phyloP scores from a whole-genome alignment of 306 rosid species.

The Astragalus glycyphyllos region DNA sequence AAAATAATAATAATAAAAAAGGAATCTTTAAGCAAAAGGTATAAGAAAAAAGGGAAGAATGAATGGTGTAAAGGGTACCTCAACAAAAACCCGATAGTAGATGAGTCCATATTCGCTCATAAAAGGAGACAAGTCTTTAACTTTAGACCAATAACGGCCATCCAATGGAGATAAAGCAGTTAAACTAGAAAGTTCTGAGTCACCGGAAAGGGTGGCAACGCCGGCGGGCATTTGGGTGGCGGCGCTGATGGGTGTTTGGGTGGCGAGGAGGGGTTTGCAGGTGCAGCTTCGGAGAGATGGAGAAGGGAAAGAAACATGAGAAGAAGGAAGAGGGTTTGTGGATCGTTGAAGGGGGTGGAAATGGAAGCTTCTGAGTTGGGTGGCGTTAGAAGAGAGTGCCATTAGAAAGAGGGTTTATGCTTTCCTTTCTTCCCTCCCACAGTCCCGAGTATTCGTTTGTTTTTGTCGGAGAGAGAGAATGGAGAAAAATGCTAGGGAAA shows the following conservation, averaged over 20 bases:
- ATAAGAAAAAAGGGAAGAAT: neutral
- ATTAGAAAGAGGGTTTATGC: no score
- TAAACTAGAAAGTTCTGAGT: constrained; percentile 56
- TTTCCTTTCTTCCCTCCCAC: no score
- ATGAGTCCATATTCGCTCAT: constrained; percentile 70
- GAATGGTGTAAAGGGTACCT: constrained; percentile 47
- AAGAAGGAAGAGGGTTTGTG: neutral
- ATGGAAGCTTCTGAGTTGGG: constrained; percentile 30
- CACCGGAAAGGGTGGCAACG: constrained; percentile 30
- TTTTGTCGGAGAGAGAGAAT: no score
- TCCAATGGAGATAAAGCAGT: constrained; percentile 80
- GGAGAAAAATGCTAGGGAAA: no score
- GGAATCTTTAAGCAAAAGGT: constrained; percentile 16
- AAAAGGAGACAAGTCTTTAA: constrained; percentile 65
- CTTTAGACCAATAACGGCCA: constrained; percentile 73
- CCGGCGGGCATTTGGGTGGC: constrained; percentile 1
- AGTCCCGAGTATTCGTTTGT: no score
- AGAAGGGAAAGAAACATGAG: constrained; percentile 26
- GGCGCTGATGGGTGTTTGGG: constrained; percentile 14
- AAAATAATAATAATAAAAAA: neutral
- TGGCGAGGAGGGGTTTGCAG: constrained; percentile 40
- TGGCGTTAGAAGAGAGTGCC: constrained; percentile 38
- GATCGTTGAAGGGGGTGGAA: constrained; percentile 10
- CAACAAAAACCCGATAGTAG: constrained; percentile 65
- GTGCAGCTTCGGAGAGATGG: constrained; percentile 40